Conservation (phyloP, 164 flowering plant genomes). For the Aristolochia fimbriata region DNA sequence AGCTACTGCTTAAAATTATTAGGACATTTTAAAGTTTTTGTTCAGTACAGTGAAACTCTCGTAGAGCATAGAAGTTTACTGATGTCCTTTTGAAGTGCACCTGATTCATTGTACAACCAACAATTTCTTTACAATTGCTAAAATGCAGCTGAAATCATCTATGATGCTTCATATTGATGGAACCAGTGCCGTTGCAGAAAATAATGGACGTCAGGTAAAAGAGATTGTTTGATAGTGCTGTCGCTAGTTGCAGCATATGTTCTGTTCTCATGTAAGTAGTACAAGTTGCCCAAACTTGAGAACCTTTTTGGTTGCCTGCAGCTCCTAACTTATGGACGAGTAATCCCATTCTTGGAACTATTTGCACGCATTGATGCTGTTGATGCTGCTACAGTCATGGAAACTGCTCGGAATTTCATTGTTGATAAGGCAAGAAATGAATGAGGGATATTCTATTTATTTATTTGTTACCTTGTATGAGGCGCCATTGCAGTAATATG, state of each 20-base stretch:
- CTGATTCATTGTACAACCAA: too few relatives aligned
- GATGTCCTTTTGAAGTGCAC: too few relatives aligned
- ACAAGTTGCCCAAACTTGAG: neutral
- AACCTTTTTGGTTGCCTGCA: constrained; percentile 21
- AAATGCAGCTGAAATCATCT: constrained; percentile 67
- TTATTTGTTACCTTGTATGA: neutral
- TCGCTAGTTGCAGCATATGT: neutral
- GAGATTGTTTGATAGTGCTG: neutral
- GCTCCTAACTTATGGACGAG: constrained; percentile 69
- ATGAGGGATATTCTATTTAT: neutral
- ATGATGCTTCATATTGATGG: constrained; percentile 78
- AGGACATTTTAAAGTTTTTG: neutral
- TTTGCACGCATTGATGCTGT: constrained; percentile 85
- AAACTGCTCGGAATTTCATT: constrained; percentile 67
- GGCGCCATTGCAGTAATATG: too few relatives aligned
- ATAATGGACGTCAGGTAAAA: constrained; percentile 86
- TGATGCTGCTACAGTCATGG: constrained; percentile 65
- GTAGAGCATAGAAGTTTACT: too few relatives aligned
- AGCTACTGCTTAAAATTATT: too few relatives aligned
- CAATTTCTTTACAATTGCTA: too few relatives aligned
- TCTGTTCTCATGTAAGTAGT: neutral
- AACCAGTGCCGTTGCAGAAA: constrained; percentile 78
- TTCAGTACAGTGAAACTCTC: neutral
- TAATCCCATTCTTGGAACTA: constrained; percentile 63
- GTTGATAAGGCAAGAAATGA: constrained; percentile 39